Evolutionary conservation across 495 filamentous ascomycete species (phyloP).

Genomic region (Neurospora sp.): DNA sequence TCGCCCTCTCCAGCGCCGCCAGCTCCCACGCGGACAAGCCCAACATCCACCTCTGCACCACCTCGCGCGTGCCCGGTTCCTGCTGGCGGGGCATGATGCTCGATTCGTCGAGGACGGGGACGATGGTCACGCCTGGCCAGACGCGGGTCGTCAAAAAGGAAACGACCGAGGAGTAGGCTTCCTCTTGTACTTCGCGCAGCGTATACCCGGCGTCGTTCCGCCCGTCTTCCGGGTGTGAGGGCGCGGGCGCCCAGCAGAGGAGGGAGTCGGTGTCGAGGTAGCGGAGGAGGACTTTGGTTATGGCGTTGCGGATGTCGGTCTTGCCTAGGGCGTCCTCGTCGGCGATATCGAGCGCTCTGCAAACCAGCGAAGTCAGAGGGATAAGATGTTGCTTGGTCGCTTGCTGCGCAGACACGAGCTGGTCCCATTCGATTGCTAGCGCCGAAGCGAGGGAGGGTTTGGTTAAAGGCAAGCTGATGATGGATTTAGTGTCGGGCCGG

Average conservation of each 20-base stretch:
- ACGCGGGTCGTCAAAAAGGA: constrained; percentile 57
- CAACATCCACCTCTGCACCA: constrained; percentile 70
- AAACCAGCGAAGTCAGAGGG: constrained; percentile 76
- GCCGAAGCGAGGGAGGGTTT: constrained; percentile 80
- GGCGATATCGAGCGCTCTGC: constrained; percentile 69
- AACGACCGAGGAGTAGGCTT: constrained; percentile 56
- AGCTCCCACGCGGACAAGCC: constrained; percentile 66
- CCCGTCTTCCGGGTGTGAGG: constrained; percentile 13
- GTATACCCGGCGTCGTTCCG: constrained; percentile 30
- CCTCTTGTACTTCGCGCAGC: constrained; percentile 64
- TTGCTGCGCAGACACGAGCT: constrained; percentile 66
- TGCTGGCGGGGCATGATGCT: constrained; percentile 65
- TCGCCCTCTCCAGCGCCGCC: constrained; percentile 73
- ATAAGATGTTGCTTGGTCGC: constrained; percentile 72
- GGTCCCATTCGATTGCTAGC: constrained; percentile 88
- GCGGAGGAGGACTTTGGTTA: constrained; percentile 59
- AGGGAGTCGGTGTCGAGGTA: constrained; percentile 90
- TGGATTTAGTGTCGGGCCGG: constrained; percentile 51
- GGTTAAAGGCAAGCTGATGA: constrained; percentile 58
- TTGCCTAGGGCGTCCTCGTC: constrained; percentile 41
- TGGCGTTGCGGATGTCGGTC: constrained; percentile 38
- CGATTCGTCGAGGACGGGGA: constrained; percentile 60
- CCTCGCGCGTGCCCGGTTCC: constrained; percentile 57
- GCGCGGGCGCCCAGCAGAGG: constrained; percentile 76
- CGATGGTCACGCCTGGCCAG: constrained; percentile 79